phyloP scores from a whole-genome alignment of 768 basidiomycete genomes.

The Calocybe indica region DNA sequence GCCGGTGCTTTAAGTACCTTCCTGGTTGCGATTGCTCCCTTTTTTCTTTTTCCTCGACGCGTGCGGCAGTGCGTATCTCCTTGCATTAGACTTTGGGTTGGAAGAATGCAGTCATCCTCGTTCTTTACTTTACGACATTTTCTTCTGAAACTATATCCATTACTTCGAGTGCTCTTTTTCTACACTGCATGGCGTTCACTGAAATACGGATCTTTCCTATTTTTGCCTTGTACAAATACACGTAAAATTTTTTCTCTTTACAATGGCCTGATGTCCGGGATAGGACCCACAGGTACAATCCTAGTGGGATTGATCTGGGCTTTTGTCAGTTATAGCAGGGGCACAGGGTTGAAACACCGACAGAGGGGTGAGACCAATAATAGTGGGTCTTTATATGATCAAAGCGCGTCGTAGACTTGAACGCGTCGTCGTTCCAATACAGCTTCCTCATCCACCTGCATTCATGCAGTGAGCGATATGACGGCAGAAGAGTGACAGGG shows the following conservation, averaged over 20 bases:
- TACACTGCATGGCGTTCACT: too few relatives aligned
- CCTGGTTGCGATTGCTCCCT: not conserved
- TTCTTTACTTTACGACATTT: not conserved
- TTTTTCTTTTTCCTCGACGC: not conserved
- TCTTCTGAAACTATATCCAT: not conserved
- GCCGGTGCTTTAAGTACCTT: too few relatives aligned
- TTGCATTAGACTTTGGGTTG: too few relatives aligned
- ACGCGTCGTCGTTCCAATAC: slow-evolving; percentile 89
- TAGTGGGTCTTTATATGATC: slow-evolving; percentile 81
- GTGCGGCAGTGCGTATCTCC: not conserved
- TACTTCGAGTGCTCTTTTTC: too few relatives aligned
- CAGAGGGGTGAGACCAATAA: slow-evolving; percentile 54
- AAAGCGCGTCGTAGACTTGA: slow-evolving; percentile 84
- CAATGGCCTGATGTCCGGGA: slow-evolving; percentile 61
- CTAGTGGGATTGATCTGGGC: slow-evolving; percentile 71
- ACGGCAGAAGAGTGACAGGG: not conserved
- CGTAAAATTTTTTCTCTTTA: slow-evolving; percentile 13
- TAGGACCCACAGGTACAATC: slow-evolving; percentile 72
- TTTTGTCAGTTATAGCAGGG: not conserved
- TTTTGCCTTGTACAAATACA: not conserved
- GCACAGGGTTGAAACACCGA: slow-evolving; percentile 15
- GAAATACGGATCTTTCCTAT: not conserved
- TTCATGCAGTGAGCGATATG: not conserved
- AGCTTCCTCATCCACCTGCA: slow-evolving; percentile 75
- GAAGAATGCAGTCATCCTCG: too few relatives aligned